Base-by-base conservation (phyloP, 768 basidiomycete species). In the Lepiota subincarnata region DNA sequence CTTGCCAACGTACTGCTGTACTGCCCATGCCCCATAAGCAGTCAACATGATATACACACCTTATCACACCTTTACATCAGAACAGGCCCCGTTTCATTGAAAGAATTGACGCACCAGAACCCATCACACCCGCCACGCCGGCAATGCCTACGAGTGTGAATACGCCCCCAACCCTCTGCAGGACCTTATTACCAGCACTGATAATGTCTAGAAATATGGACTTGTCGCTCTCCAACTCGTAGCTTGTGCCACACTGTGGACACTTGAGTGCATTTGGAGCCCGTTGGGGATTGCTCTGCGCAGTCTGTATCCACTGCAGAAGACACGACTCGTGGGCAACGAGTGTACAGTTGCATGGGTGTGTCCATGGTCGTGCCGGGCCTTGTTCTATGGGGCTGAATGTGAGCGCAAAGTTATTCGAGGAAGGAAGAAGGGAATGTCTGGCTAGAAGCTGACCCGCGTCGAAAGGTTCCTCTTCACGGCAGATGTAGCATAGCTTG, bases 301-400 rank as follows among this genome's bases (percentile, higher is more conserved):
- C 80, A 14, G 85, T 76, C 55, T 83, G 79, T 36, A 92, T 88
- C 89, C 89, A 92, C 57, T 83, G 80, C 28, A 90, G 75, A 13
- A 92, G 79, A 68, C 89, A 92, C 0, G 80, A 70, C 64, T 91
- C 87, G 66, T 91, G 89, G 2, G 89, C 89, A 37, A 92, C 72
- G 36, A 92, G 77, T 0, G 89, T 89, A 62, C 89, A 92, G 43
- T 71, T 82, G 66, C 89, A 92, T 2, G 89, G 89, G 60, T 92
- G 89, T 0, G 82, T 83, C 88, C 89, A 92, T 50, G 71, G 65
- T 34, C 76, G 71, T 11, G 80, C 78, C 5, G 81, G 79, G 10
- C 73, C 75, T 40, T 71, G 72, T 36, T n/a, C n/a, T n/a, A n/a
- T n/a, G n/a, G n/a, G n/a, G 65, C 76, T 81, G 24, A 0, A 53